Base-by-base conservation (phyloP, 306 rosid species). In the Astragalus membranaceus region DNA sequence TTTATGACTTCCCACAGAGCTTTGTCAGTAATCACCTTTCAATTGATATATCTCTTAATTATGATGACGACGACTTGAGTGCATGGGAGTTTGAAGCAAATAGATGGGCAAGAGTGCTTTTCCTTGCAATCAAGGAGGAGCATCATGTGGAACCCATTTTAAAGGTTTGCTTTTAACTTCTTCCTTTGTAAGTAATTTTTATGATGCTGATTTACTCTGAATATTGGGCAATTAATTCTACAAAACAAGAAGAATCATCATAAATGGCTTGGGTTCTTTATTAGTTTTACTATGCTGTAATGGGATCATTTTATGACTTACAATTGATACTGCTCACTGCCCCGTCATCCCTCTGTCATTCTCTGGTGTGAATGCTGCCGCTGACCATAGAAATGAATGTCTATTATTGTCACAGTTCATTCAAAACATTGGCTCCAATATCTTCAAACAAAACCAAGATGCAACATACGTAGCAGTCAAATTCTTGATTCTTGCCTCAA, bases 91-190 rank as follows among this genome's bases (percentile, higher is more conserved):
- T 73, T 70, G 92, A 93, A 78, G 92, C 92, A 0, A 88, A 84
- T 79, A 78, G 96, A 80, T 93, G 98, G 98, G 85, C 97, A 68
- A 82, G 96, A 80, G 87, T 93, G 67, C 86, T 90, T 86, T 85
- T 93, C 51, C 88, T 93, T 64, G 84, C 82, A 42, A 70, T 81
- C 78, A 79, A 80, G 80, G 79, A 82, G 84, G 96, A 88, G 66
- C 63, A 55, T 80, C 82, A 72, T 61, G 78, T 90, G 78, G 79
- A 51, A 52, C 88, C 94, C 32, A 81, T 83, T 74, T 80, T 87
- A 59, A 71, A 12, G 94, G 98, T 93, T 78, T 55, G 80, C 37
- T 75, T 64, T 82, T 63, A n/a, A 51, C 42, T 68, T 77, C 30
- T 63, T 68, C 15, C 30, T 48, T 53, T 70, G 5, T 65, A 48